Evolutionary conservation across 441 rosid species (phyloP).

Genomic region (Capsella rubella): DNA sequence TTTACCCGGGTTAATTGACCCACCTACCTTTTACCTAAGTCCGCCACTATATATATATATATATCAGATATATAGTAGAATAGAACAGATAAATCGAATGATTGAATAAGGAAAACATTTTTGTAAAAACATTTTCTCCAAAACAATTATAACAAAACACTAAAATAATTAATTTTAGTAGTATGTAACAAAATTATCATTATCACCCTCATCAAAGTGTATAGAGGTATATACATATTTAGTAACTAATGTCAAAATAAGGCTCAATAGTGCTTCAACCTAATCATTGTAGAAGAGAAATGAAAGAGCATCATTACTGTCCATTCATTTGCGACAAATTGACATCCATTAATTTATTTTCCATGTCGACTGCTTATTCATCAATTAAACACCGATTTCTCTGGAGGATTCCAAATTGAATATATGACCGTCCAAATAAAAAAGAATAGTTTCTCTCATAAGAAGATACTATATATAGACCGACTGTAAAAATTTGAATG

Average conservation of each 20-base stretch:
- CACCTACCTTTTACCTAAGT: too few species aligned
- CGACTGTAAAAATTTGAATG: not conserved
- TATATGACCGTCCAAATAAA: constrained; percentile 24
- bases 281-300: constrained; percentile 21
- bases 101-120: not conserved
- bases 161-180: not conserved
- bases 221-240: too few species aligned
- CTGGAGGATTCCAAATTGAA: not conserved
- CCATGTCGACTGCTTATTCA: constrained; percentile 26
- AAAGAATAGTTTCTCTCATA: not conserved
- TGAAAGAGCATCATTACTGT: constrained; percentile 3
- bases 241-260: not conserved
- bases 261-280: not conserved
- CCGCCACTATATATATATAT: too few species aligned
- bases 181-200: too few species aligned
- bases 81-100: not conserved
- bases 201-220: too few species aligned
- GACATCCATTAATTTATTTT: constrained; percentile 23
- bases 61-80: not conserved
- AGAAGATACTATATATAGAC: not conserved
- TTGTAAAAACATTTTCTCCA: not conserved
- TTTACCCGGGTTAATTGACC: too few species aligned
- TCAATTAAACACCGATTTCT: constrained; percentile 3
- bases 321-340: constrained; percentile 33
- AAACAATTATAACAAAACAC: not conserved